Evolutionary conservation across 176 grass and related monocot species (phyloP), one percentile per base, ranked within the genome.

Genomic region (Musa acuminata): DNA sequence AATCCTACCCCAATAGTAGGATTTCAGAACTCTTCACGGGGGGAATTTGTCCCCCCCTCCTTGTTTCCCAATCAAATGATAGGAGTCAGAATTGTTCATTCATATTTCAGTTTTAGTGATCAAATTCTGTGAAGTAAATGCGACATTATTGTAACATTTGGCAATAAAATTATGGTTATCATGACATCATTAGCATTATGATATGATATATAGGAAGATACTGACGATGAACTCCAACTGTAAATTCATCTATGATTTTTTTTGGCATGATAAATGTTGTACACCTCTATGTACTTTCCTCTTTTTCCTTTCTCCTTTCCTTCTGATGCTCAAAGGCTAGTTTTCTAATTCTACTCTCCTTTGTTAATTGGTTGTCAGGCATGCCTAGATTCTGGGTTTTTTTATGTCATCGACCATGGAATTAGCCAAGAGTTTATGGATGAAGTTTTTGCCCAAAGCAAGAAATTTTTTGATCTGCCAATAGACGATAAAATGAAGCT

Each of bases 311-410:
- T 13, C 17, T 79, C 35, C 52, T 13, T 55, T 25, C 13, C 17
- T 69, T 52, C n/a, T 53, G 52, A 43, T 53, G 73, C 49, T 51
- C 63, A 43, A 43, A 43, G 35, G 29, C 26, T 75, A 11, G 53
- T 19, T 75, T 16, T 50, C 58, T 59, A 57, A 75, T 59, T 43
- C 9, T 43, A n/a, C 20, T 76, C 54, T 72, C 50, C 53, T 55
- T 52, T 55, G 21, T 63, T 43, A 63, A 43, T 71, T 79, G 23
- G 16, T 70, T 49, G 16, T 8, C 78, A 93, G 95, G 95, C 94
- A 80, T 98, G 90, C 76, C 77, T 93, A 53, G 88, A 93, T 85
- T 93, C 88, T 82, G 95, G 95, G 49, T 98, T 98, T 72, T 98
- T 98, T 82, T 98, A 98, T 85, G 88, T 93, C 78, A 70, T 93